phyloP scores from a whole-genome alignment of 495 filamentous ascomycete species.

The Aspergillus indologenus region DNA sequence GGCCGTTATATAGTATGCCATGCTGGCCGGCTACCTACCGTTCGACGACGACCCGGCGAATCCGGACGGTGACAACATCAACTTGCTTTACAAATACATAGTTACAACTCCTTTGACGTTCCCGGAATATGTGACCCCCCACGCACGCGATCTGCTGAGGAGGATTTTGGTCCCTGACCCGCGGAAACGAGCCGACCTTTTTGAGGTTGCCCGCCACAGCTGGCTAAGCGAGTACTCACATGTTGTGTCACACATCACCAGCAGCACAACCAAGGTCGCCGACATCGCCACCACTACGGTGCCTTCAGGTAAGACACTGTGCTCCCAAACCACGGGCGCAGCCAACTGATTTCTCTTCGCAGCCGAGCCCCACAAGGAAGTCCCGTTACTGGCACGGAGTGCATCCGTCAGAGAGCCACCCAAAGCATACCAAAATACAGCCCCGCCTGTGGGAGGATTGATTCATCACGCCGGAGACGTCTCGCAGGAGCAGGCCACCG shows the following conservation, averaged over 20 bases:
- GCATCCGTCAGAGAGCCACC: conserved; percentile 87
- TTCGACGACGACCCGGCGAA: conserved; percentile 99
- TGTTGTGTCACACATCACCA: conserved; percentile 93
- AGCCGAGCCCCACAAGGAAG: conserved; percentile 54
- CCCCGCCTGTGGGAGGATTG: conserved; percentile 62
- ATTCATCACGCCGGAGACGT: conserved; percentile 72
- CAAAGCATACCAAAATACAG: conserved; percentile 59
- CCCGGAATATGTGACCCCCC: conserved; percentile 97
- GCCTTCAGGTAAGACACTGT: conserved; percentile 51
- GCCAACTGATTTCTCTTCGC: conserved; percentile 25
- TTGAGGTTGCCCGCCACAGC: conserved; percentile 96
- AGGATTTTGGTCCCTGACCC: conserved; percentile 97
- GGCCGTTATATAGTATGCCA: conserved; percentile 71
- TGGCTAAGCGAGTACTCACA: conserved; percentile 96
- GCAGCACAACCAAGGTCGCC: conserved; percentile 79
- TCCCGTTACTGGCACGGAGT: conserved; percentile 71
- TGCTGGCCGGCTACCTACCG: conserved; percentile 97
- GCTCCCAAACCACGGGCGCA: background rate
- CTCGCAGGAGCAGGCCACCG: conserved; percentile 61
- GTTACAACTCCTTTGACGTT: conserved; percentile 96
- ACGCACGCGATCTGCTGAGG: conserved; percentile 87
- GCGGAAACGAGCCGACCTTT: conserved; percentile 89
- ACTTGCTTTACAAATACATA: conserved; percentile 98
- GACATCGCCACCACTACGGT: conserved; percentile 85
- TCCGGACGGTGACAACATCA: conserved; percentile 98